Evolutionary conservation across 2,329 filamentous ascomycete species (phyloP).

Genomic region (Epichloe baconii): DNA sequence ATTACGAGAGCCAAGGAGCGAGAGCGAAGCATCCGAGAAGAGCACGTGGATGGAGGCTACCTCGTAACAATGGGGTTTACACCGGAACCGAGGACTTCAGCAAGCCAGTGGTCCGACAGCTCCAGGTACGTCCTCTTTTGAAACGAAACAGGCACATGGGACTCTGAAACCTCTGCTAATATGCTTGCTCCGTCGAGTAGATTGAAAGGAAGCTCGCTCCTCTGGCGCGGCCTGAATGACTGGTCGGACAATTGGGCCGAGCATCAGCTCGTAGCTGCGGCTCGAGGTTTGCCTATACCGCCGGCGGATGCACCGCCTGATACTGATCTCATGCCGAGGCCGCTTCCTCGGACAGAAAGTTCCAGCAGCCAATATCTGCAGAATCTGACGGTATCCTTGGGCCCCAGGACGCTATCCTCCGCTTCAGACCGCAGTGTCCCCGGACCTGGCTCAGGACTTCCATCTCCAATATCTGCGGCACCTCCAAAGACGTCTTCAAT

Average conservation of each 20-base stretch:
- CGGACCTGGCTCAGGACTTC: slow-evolving; percentile 42
- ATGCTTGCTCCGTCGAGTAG: slow-evolving; percentile 30
- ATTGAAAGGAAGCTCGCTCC: slow-evolving; percentile 86
- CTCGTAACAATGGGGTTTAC: slow-evolving; percentile 87
- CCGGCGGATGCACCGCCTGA: slow-evolving; percentile 70
- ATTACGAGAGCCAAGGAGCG: slow-evolving; percentile 65
- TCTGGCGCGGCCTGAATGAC: slow-evolving; percentile 89
- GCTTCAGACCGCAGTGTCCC: slow-evolving; percentile 59
- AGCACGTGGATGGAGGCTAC: slow-evolving; percentile 88
- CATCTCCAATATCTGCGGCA: slow-evolving; percentile 33
- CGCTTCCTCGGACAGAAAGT: slow-evolving; percentile 29
- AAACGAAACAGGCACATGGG: slow-evolving; percentile 3
- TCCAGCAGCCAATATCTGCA: slow-evolving; percentile 47
- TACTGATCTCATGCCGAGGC: slow-evolving; percentile 44
- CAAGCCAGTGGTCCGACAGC: slow-evolving; percentile 73
- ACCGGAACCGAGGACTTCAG: slow-evolving; percentile 87
- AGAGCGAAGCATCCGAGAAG: slow-evolving; percentile 79
- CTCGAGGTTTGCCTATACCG: slow-evolving; percentile 70
- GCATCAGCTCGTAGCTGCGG: slow-evolving; percentile 85
- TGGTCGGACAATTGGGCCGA: slow-evolving; percentile 84
- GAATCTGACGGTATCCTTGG: slow-evolving; percentile 67
- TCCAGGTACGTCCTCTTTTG: slow-evolving; percentile 52
- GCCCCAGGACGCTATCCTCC: slow-evolving; percentile 61
- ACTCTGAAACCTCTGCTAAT: slow-evolving; percentile 5
- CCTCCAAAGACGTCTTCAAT: slow-evolving; percentile 45